A percentile compares a stretch with the other conserved stretches of the same genome.
phyloP scores from a whole-genome alignment of 139 green algal species.

The Raphidocelis subcapitata region DNA sequence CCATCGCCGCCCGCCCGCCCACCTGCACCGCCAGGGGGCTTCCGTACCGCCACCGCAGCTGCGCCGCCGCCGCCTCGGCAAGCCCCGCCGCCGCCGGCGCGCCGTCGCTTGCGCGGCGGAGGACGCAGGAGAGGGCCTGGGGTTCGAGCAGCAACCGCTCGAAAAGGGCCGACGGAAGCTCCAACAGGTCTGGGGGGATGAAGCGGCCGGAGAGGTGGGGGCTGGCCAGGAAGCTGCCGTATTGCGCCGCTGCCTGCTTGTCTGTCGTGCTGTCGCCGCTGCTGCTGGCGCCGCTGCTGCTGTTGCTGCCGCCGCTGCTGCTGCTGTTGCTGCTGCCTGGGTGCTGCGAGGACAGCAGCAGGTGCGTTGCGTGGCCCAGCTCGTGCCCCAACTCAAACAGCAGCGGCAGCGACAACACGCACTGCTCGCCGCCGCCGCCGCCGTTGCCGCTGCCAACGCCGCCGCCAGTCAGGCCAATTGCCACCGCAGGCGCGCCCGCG shows the following conservation, averaged over 20 bases:
- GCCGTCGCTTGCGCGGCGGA: not conserved
- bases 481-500: not conserved
- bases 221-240: not conserved
- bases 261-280: not conserved
- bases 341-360: slow-evolving; percentile 1
- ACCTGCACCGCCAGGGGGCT: too few species aligned
- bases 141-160: slow-evolving; percentile 13
- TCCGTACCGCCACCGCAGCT: too few species aligned
- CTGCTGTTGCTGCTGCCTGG: not conserved
- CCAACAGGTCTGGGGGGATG: slow-evolving; percentile 18
- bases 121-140: not conserved
- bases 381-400: slow-evolving; percentile 36
- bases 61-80: too few species aligned
- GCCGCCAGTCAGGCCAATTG: not conserved
- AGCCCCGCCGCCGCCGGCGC: too few species aligned
- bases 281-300: slow-evolving; percentile 1
- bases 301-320: not conserved
- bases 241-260: not conserved
- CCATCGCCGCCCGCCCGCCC: too few species aligned
- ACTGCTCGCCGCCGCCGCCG: too few species aligned
- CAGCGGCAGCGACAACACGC: not conserved
- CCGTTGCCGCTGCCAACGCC: not conserved
- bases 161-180: slow-evolving; percentile 18
- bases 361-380: slow-evolving; percentile 28
- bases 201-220: slow-evolving; percentile 18